Evolutionary conservation across 495 filamentous ascomycete species (phyloP).

Genomic region (Hypoxylon rickii): DNA sequence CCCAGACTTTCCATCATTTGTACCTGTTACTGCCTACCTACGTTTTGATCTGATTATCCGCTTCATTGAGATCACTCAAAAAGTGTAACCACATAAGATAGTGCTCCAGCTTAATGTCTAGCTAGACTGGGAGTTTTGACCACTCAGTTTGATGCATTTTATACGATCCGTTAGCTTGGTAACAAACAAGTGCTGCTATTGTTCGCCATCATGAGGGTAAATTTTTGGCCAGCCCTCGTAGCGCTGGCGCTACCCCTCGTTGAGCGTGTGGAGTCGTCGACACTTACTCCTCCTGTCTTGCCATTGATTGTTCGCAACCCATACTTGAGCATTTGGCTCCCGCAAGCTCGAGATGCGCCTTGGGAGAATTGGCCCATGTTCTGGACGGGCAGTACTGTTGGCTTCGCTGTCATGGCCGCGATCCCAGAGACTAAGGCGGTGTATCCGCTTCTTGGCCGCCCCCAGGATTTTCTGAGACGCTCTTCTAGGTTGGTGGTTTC

Average conservation of each 20-base stretch:
- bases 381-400: conserved; percentile 82
- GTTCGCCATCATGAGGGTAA: conserved; percentile 32
- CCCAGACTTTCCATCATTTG: no score
- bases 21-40: no score
- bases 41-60: no score
- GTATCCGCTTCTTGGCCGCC: conserved; percentile 86
- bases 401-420: conserved; percentile 79
- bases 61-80: no score
- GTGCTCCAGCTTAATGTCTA: no score
- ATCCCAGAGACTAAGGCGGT: conserved; percentile 70
- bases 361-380: conserved; percentile 96
- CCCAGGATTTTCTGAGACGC: conserved; percentile 74
- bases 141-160: no score
- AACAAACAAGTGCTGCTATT: conserved; percentile 13
- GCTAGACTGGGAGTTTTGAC: no score
- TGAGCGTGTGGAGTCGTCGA: conserved; percentile 54
- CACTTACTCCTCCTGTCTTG: conserved; percentile 76
- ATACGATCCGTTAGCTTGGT: conserved; percentile 25
- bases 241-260: conserved; percentile 44
- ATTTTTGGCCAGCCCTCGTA: conserved; percentile 32
- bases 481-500: conserved; percentile 50
- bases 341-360: conserved; percentile 75
- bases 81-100: no score
- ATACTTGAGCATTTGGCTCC: conserved; percentile 88
- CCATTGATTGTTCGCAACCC: conserved; percentile 90